These are phyloP conservation scores for Colletotrichum tanaceti DNA, from an alignment of 2,329 filamentous ascomycete genomes.

Conservation along the genomic window DNA sequence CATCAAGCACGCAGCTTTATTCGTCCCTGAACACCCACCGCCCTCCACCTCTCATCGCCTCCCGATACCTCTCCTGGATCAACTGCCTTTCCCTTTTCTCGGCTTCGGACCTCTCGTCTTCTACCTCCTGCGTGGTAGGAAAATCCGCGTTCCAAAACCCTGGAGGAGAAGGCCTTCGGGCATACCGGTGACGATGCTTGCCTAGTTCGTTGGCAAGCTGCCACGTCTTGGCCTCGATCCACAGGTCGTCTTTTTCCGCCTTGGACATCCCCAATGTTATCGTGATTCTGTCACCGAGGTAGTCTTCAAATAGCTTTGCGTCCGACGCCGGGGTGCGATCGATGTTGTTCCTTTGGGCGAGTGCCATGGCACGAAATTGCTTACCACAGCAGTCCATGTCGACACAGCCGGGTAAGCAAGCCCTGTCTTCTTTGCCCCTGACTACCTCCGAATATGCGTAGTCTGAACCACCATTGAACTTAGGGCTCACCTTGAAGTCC, in stretches of 20 bases:
- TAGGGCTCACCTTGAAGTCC: slow-evolving; percentile 87
- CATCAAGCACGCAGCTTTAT: slow-evolving; percentile 48
- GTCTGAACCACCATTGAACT: slow-evolving; percentile 74
- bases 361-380: slow-evolving; percentile 74
- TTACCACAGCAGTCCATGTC: slow-evolving; percentile 81
- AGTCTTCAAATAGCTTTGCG: slow-evolving; percentile 64
- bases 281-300: slow-evolving; percentile 69
- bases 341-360: slow-evolving; percentile 57
- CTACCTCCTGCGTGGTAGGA: slow-evolving; percentile 84
- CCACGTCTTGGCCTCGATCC: slow-evolving; percentile 81
- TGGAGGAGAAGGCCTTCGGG: slow-evolving; percentile 78
- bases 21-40: slow-evolving; percentile 88
- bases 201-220: slow-evolving; percentile 80
- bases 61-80: slow-evolving; percentile 79
- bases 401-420: slow-evolving; percentile 79
- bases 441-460: slow-evolving; percentile 82
- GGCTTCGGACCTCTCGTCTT: slow-evolving; percentile 73
- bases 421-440: slow-evolving; percentile 75
- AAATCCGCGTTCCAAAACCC: slow-evolving; percentile 95
- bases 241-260: slow-evolving; percentile 71
- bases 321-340: slow-evolving; percentile 56
- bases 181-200: slow-evolving; percentile 80
- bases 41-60: slow-evolving; percentile 82
- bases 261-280: slow-evolving; percentile 67
- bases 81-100: slow-evolving; percentile 70